Base-by-base conservation (phyloP, 2,329 filamentous ascomycete genomes). In the Diaporthe sp. region DNA sequence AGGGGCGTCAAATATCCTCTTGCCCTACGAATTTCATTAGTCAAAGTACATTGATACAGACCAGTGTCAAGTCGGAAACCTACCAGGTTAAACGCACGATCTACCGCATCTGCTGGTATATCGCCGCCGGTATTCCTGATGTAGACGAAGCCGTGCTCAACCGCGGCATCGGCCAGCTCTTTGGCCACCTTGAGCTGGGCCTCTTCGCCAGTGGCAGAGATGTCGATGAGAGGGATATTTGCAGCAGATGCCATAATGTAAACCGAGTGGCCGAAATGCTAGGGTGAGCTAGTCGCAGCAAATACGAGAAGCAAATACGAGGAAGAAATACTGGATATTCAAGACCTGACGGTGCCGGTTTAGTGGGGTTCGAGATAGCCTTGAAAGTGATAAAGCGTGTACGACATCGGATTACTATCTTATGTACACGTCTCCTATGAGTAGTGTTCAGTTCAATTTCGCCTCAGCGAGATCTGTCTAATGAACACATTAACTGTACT, bases 101-200 rank as follows among this genome's bases (percentile, higher is more conserved):
- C 88, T 53, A 98, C 91, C 70, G 92, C 89, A 37, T 88, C 83
- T 0, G 88, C 84, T 0, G 92, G 86, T 63, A 98, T 94, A 75
- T 93, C 91, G 17, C 88, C 86, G 56, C 92, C 93, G 30, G 91
- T 88, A 80, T 94, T 96, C 80, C 92, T 92, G 79, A 98, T 92
- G 81, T 97, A 98, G 75, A 98, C 90, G 83, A 98, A 98, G 75
- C 96, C 96, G 83, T 95, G 93, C 71, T 92, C 91, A 50, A 92
- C 90, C 2, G 95, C 96, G 1, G 96, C 96, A 75, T 93, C 89
- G 55, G 98, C 91, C 55, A 98, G 88, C 76, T 91, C 89, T 72
- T 90, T 90, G 69, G 93, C 93, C 27, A 91, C 84, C 59, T 85
- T 82, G n/a, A 81, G 81, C 74, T 89, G 85, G 77, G 93, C 86